Evolutionary conservation across 148 eudicot genomes (phyloP).

Genomic region (Chenopodium quinoa): DNA sequence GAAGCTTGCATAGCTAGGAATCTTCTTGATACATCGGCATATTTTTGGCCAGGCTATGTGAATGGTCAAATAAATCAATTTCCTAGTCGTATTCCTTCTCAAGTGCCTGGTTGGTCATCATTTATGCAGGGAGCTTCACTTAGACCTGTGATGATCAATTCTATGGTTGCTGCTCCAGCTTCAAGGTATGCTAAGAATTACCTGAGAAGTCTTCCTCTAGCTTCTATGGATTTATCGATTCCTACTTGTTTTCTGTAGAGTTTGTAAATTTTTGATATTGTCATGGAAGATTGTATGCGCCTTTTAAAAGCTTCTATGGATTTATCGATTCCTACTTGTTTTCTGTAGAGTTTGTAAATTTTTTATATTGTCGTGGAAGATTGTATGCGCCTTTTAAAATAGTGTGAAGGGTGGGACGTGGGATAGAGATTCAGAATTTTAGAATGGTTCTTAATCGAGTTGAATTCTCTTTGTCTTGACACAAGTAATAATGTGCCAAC

Average conservation of each 20-base stretch:
- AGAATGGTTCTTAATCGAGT: neutral
- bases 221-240: neutral
- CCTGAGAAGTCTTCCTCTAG: neutral
- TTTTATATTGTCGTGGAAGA: neutral
- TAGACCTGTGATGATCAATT: constrained; percentile 58
- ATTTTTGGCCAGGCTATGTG: constrained; percentile 92
- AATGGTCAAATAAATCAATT: constrained; percentile 54
- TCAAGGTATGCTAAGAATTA: constrained; percentile 56
- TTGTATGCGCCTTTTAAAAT: neutral
- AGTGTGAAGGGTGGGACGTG: neutral
- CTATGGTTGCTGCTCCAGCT: constrained; percentile 87
- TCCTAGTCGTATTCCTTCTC: constrained; percentile 56
- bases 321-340: constrained; percentile 4
- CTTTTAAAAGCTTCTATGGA: neutral
- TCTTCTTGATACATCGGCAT: constrained; percentile 83
- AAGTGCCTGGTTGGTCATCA: constrained; percentile 82
- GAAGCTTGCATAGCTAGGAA: constrained; percentile 91
- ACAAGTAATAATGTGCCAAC: no score
- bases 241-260: constrained; percentile 7
- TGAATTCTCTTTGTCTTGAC: neutral
- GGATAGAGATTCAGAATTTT: neutral
- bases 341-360: neutral
- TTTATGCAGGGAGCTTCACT: constrained; percentile 84
- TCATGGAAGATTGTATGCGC: neutral
- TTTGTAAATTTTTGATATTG: neutral